Conservation (phyloP, 2,329 filamentous ascomycete species). For the Fusarium buharicum region DNA sequence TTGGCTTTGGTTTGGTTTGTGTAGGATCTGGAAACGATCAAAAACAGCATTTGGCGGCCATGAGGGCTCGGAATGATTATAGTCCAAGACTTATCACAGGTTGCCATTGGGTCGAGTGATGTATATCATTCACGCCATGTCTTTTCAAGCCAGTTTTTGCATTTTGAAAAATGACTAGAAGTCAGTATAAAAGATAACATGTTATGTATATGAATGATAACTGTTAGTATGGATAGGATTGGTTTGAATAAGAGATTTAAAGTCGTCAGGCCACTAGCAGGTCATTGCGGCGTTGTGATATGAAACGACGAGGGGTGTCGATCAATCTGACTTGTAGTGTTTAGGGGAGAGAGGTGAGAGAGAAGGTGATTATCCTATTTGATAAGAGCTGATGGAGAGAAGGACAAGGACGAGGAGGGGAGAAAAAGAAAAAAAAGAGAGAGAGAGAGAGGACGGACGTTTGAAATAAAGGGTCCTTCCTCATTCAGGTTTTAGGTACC, state of each 20-base stretch:
- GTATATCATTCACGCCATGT: not conserved
- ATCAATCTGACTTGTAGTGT: not conserved
- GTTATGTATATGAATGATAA: not conserved
- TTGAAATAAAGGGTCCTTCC: conserved; percentile 7
- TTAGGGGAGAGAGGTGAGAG: not conserved
- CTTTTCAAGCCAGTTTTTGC: not conserved
- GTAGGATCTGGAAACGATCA: not conserved
- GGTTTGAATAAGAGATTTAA: not conserved
- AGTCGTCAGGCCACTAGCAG: conserved; percentile 19
- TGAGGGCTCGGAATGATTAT: not conserved
- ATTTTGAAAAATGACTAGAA: not conserved
- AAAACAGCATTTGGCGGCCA: conserved; percentile 14
- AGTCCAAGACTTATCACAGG: not conserved
- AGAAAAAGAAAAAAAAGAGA: not conserved
- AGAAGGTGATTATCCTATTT: not conserved
- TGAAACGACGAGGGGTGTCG: conserved; percentile 5
- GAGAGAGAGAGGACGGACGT: not conserved
- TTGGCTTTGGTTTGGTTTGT: not conserved
- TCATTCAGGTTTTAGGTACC: conserved; percentile 14
- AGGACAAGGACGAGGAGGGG: not conserved
- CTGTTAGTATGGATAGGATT: not conserved
- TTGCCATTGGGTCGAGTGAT: not conserved
- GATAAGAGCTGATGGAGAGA: not conserved
- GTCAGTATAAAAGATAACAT: conserved; percentile 3
- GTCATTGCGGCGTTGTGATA: conserved; percentile 18